Conservation (phyloP, 164 flowering plant species). For the Malania oleifera region DNA sequence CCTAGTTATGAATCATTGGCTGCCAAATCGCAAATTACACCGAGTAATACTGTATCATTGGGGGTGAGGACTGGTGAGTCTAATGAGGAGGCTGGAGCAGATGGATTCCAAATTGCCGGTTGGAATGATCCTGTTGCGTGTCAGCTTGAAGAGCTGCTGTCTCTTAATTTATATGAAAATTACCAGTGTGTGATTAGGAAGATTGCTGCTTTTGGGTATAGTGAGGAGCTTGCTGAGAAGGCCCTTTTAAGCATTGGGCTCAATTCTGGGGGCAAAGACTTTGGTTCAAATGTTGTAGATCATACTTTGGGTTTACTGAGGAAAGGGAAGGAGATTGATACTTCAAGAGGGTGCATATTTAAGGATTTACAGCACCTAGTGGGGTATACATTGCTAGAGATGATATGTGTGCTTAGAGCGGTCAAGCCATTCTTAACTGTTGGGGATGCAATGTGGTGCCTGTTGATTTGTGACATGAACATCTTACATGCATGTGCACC, state of each 20-base stretch:
- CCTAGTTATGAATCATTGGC: too few species aligned
- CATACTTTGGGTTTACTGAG: background rate
- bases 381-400: background rate
- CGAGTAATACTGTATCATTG: too few species aligned
- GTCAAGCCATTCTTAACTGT: background rate
- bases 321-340: background rate
- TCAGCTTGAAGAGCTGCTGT: background rate
- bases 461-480: conserved; percentile 1
- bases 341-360: background rate
- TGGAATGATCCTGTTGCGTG: background rate
- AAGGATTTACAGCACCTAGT: background rate
- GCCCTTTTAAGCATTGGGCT: background rate
- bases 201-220: background rate
- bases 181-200: background rate
- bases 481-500: background rate
- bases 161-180: background rate
- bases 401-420: background rate
- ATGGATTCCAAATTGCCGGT: too few species aligned
- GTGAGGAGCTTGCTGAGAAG: background rate
- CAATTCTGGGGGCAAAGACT: background rate
- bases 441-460: conserved; percentile 1
- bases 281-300: background rate
- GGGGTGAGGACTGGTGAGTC: too few species aligned
- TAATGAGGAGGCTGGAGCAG: too few species aligned
- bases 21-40: too few species aligned